These are phyloP conservation scores for Trichoderma atrobrunneum DNA, from an alignment of 2,329 filamentous ascomycete species.

Conservation along the genomic window DNA sequence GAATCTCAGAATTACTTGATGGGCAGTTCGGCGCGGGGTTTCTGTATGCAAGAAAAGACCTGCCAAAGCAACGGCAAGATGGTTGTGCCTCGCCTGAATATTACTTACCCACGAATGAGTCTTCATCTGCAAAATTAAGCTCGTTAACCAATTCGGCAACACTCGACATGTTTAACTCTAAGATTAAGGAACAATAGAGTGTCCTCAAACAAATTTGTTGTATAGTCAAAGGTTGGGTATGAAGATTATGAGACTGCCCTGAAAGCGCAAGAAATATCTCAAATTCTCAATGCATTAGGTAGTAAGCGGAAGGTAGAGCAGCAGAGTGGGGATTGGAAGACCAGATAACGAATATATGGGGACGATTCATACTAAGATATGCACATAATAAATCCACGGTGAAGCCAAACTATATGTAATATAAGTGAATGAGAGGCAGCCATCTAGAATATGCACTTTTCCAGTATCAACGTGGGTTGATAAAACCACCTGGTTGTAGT, in stretches of 20 bases:
- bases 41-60: too few relatives aligned
- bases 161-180: neutral
- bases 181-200: neutral
- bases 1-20: neutral
- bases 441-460: neutral
- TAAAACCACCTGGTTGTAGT: neutral
- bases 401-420: neutral
- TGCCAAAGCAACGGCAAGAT: too few relatives aligned
- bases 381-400: neutral
- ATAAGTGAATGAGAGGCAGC: neutral
- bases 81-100: neutral
- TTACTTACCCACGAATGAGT: neutral
- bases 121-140: neutral
- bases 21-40: neutral
- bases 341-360: neutral
- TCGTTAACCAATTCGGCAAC: too few relatives aligned
- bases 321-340: too few relatives aligned
- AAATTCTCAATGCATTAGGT: neutral
- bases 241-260: neutral
- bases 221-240: neutral
- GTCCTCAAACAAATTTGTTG: neutral
- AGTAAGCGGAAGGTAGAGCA: neutral
- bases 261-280: neutral
- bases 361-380: neutral
- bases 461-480: neutral